phyloP scores from a whole-genome alignment of 257 asterid genomes.

The Ilex aquifolium region DNA sequence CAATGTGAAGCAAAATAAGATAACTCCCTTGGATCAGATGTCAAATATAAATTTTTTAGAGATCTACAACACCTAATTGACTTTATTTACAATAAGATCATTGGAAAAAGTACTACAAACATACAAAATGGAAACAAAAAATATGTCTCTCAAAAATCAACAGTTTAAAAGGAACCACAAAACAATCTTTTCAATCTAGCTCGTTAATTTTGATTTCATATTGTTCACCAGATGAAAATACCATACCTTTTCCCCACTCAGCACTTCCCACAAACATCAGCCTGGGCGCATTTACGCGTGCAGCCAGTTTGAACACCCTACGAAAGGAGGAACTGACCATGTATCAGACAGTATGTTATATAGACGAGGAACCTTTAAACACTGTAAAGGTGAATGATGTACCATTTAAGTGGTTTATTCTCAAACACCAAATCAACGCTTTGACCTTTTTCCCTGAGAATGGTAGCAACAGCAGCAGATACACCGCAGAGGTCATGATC shows the following conservation, averaged over 20 bases:
- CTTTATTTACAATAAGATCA: no score
- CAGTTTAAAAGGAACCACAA: no score
- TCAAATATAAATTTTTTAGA: no score
- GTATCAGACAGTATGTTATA: not conserved
- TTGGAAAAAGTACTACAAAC: no score
- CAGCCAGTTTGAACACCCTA: constrained; percentile 86
- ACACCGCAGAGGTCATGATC: constrained; percentile 73
- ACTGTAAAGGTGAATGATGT: not conserved
- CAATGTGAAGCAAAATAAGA: no score
- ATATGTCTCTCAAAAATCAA: no score
- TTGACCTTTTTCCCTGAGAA: constrained; percentile 81
- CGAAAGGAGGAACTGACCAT: not conserved
- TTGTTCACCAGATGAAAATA: constrained; percentile 82
- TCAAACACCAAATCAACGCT: constrained; percentile 86
- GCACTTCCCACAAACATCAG: constrained; percentile 71
- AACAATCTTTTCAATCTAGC: constrained; percentile 32
- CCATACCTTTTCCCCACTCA: constrained; percentile 93
- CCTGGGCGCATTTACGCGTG: constrained; percentile 71
- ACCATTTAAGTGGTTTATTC: constrained; percentile 93
- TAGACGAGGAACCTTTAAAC: not conserved
- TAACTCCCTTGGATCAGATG: no score
- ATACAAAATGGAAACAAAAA: no score
- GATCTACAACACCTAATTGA: no score
- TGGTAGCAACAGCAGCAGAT: constrained; percentile 68
- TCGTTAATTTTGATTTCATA: constrained; percentile 62